Conservation (phyloP, 1,284 basidiomycete genomes). For the Pyrrhoderma noxium region DNA sequence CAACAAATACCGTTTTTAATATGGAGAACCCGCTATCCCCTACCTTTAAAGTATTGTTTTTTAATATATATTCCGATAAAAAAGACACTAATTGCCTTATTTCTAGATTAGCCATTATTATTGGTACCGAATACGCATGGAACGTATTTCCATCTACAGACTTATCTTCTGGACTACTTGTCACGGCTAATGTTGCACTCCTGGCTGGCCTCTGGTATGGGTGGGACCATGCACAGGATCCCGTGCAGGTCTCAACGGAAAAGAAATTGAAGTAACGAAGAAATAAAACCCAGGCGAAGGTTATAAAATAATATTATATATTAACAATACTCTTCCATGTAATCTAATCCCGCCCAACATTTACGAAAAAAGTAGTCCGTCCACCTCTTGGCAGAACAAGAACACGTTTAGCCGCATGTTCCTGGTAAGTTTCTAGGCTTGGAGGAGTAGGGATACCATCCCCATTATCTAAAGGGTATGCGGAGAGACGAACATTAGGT, state of each 20-base stretch:
- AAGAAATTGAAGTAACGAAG: constrained; percentile 5
- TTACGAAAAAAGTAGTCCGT: constrained; percentile 69
- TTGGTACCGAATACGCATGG: constrained; percentile 79
- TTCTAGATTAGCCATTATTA: constrained; percentile 52
- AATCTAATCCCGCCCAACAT: constrained; percentile 41
- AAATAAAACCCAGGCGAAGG: background rate
- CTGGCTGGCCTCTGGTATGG: constrained; percentile 62
- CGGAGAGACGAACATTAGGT: constrained; percentile 59
- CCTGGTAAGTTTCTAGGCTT: constrained; percentile 64
- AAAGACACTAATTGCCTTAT: constrained; percentile 2
- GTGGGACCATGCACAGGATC: constrained; percentile 31
- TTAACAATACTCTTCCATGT: background rate
- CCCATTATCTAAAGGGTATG: constrained; percentile 45
- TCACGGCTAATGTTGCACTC: constrained; percentile 50
- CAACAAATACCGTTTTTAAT: constrained; percentile 85
- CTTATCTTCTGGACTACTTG: constrained; percentile 59
- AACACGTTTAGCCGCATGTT: constrained; percentile 68
- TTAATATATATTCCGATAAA: background rate
- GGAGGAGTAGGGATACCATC: constrained; percentile 48
- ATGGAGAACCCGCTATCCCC: constrained; percentile 65
- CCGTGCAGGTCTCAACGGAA: background rate
- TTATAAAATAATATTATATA: background rate
- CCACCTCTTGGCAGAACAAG: constrained; percentile 71
- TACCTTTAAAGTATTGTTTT: constrained; percentile 50
- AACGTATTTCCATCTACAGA: constrained; percentile 79